phyloP scores from a whole-genome alignment of 257 asterid genomes.

The Solanum bulbocastanum region DNA sequence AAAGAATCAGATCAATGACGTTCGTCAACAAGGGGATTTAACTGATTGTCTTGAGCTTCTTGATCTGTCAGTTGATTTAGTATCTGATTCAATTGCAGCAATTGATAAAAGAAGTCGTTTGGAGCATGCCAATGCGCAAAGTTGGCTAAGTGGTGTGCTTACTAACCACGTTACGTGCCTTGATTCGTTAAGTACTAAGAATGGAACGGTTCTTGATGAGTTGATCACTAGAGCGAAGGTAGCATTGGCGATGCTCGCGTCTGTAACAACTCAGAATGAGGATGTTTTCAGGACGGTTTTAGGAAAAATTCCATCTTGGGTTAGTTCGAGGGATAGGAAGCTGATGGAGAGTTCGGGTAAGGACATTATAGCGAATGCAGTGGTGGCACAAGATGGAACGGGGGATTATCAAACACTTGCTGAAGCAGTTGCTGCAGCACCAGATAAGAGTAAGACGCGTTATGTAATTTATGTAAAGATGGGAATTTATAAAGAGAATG shows the following conservation, averaged over 20 bases:
- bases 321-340: slow-evolving; percentile 20
- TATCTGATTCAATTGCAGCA: slow-evolving; percentile 19
- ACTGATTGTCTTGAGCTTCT: slow-evolving; percentile 38
- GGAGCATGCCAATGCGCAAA: slow-evolving; percentile 9
- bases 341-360: slow-evolving; percentile 12
- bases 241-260: slow-evolving; percentile 26
- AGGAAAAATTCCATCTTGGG: slow-evolving; percentile 31
- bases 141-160: slow-evolving; percentile 44
- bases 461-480: slow-evolving; percentile 39
- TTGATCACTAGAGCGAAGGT: slow-evolving; percentile 28
- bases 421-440: slow-evolving; percentile 41
- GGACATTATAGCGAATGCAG: slow-evolving; percentile 18
- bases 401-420: slow-evolving; percentile 30
- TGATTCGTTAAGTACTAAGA: background rate
- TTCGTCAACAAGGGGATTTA: slow-evolving; percentile 9
- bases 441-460: slow-evolving; percentile 18
- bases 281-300: background rate
- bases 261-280: background rate
- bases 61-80: slow-evolving; percentile 29
- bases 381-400: slow-evolving; percentile 39
- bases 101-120: background rate
- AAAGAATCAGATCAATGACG: slow-evolving; percentile 11
- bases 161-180: slow-evolving; percentile 50
- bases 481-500: slow-evolving; percentile 46
- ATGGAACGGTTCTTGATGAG: slow-evolving; percentile 7